Evolutionary conservation across 306 rosid species (phyloP).

Genomic region (Prosopis cineraria): DNA sequence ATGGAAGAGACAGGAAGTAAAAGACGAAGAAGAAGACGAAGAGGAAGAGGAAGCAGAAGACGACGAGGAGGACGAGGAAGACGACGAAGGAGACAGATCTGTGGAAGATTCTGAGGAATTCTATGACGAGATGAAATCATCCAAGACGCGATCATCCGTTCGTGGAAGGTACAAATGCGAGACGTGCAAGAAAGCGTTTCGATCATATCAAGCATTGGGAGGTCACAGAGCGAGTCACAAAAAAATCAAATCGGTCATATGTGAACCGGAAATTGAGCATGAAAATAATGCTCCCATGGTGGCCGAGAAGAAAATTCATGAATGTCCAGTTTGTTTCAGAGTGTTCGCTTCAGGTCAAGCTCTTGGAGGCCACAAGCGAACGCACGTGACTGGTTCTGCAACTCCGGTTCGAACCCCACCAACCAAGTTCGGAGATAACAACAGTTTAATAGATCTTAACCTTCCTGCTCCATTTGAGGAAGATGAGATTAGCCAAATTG

Average conservation of each 20-base stretch:
- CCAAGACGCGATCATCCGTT: conserved; percentile 28
- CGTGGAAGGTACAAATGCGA: conserved; percentile 85
- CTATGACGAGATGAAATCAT: conserved; percentile 48
- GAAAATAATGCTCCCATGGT: conserved; percentile 27
- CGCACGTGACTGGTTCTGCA: conserved; percentile 60
- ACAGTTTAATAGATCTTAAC: conserved; percentile 77
- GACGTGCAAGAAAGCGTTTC: conserved; percentile 75
- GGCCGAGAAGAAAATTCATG: conserved; percentile 60
- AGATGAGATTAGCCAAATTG: conserved; percentile 68
- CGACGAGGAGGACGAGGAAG: conserved; percentile 13
- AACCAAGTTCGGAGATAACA: conserved; percentile 43
- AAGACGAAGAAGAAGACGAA: neutral
- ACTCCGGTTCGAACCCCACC: conserved; percentile 24
- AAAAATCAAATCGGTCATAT: conserved; percentile 51
- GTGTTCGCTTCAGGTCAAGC: conserved; percentile 95
- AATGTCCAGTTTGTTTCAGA: conserved; percentile 86
- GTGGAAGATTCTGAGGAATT: conserved; percentile 60
- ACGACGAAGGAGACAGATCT: conserved; percentile 45
- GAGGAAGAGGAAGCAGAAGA: conserved; percentile 37
- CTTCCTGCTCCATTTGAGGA: conserved; percentile 89
- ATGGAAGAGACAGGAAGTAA: conserved; percentile 50
- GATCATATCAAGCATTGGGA: conserved; percentile 90
- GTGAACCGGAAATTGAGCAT: conserved; percentile 27
- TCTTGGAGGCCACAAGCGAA: conserved; percentile 94
- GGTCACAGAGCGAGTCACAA: conserved; percentile 98